Conservation (phyloP, 2,329 filamentous ascomycete genomes). For the Penicillium sp. region DNA sequence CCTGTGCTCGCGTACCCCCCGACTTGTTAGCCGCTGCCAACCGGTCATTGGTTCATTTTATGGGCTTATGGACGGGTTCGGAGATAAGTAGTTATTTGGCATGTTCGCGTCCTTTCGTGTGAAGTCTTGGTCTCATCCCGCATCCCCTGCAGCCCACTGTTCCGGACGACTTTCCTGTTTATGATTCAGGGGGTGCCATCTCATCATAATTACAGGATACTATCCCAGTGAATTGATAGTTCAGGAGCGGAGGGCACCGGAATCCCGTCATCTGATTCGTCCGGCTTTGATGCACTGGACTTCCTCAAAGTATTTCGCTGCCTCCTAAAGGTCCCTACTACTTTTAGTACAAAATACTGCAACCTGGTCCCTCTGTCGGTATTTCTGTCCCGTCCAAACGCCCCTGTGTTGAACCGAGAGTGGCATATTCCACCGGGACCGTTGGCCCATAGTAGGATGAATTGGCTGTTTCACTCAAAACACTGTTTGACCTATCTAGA, state of each 20-base stretch:
- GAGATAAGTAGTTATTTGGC: not conserved
- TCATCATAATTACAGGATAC: conserved; percentile 4
- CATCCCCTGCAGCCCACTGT: not conserved
- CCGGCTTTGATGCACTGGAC: conserved; percentile 7
- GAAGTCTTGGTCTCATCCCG: conserved; percentile 1
- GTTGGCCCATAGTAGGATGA: not conserved
- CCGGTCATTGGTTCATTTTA: conserved; percentile 7
- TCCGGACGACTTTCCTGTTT: conserved; percentile 10
- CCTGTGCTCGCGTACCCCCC: conserved; percentile 14
- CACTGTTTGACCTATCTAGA: not conserved
- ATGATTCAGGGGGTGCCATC: conserved; percentile 9
- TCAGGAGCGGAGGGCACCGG: conserved; percentile 3
- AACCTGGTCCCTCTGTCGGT: not conserved
- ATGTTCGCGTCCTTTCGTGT: conserved; percentile 1
- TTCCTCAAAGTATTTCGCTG: not conserved
- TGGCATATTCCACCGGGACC: not conserved
- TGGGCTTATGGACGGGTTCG: not conserved
- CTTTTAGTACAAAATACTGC: not conserved
- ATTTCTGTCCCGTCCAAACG: conserved; percentile 3
- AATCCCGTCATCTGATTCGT: conserved; percentile 8
- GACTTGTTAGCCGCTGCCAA: conserved; percentile 12
- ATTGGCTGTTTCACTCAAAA: conserved; percentile 4
- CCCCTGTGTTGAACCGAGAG: conserved; percentile 1
- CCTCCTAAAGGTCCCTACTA: not conserved
- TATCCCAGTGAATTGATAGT: conserved; percentile 14